Evolutionary conservation across 2,329 filamentous ascomycete species (phyloP).

Genomic region (Dactylellina drechsleri): DNA sequence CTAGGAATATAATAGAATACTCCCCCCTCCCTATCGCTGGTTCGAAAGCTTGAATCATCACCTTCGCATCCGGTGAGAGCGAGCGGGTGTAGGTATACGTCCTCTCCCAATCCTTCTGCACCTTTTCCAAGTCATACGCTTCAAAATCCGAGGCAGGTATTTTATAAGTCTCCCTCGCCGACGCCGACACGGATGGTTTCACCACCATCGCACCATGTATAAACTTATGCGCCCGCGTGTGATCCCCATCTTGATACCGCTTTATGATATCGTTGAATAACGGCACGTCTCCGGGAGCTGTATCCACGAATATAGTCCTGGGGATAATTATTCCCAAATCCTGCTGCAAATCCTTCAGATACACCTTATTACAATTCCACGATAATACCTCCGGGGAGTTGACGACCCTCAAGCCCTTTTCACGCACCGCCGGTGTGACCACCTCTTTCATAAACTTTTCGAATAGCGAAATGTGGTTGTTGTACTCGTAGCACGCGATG

Average conservation of each 20-base stretch:
- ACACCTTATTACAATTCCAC: slow-evolving; percentile 39
- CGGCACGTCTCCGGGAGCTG: neutral
- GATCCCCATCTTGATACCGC: neutral
- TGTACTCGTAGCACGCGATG: slow-evolving; percentile 29
- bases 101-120: slow-evolving; percentile 4
- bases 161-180: slow-evolving; percentile 22
- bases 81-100: slow-evolving; percentile 18
- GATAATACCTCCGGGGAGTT: slow-evolving; percentile 19
- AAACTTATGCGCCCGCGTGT: no score
- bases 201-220: slow-evolving; percentile 7
- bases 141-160: slow-evolving; percentile 1
- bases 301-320: no score
- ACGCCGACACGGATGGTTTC: slow-evolving; percentile 42
- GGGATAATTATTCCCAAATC: no score
- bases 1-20: slow-evolving; percentile 33
- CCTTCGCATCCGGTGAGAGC: slow-evolving; percentile 10
- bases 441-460: slow-evolving; percentile 13
- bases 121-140: slow-evolving; percentile 14
- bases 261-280: slow-evolving; percentile 10
- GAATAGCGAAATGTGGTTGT: slow-evolving; percentile 17
- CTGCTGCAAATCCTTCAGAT: neutral
- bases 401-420: slow-evolving; percentile 5
- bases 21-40: slow-evolving; percentile 28
- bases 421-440: slow-evolving; percentile 8
- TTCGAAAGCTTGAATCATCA: slow-evolving; percentile 36